Evolutionary conservation across 2,329 filamentous ascomycete species (phyloP), one percentile per base, ranked within the genome.

Genomic region (Fusarium sp.): DNA sequence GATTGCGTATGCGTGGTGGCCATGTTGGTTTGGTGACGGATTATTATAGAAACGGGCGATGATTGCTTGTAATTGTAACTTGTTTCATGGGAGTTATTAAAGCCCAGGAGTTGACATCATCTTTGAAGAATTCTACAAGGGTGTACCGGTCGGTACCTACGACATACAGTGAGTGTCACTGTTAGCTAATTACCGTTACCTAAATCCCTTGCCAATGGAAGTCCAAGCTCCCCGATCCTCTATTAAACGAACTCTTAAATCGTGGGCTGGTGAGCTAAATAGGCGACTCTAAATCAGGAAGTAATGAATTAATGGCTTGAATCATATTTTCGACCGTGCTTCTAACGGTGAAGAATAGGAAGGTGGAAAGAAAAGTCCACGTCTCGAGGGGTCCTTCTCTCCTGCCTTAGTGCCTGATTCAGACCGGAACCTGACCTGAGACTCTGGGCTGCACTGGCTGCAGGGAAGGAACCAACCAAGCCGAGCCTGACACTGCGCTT

Each of bases 401-500:
- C 60, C 55, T 68, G 65, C 65, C 65, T 68, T 68, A 68, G 65
- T 68, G 65, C 65, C 65, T 69, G 55, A 68, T 27, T 49, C 37
- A 48, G 17, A 32, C 39, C 40, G 35, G 45, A 67, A 62, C 58
- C 53, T 52, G 58, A 53, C 65, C 60, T 68, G 65, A 69, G 65
- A 68, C 65, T 45, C 32, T 53, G 32, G 23, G 54, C 50, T 55
- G 47, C 56, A 65, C 64, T 37, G 54, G 54, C 50, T 56, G 44
- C 56, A 65, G 65, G 62, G 32, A 67, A 65, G 35, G 59, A 44
- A 54, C 53, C 68, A 65, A 60, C 59, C 67, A 63, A 56, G 35
- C 32, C 51, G 43, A 56, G 67, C 70, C 70, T 65, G 65, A 67
- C 55, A 65, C 47, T 72, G 56, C 62, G 55, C 62, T 58, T 59